These are phyloP conservation scores for Nakaseomyces bracarensis DNA, from an alignment of 1,139 yeast genomes.

Conservation along the genomic window DNA sequence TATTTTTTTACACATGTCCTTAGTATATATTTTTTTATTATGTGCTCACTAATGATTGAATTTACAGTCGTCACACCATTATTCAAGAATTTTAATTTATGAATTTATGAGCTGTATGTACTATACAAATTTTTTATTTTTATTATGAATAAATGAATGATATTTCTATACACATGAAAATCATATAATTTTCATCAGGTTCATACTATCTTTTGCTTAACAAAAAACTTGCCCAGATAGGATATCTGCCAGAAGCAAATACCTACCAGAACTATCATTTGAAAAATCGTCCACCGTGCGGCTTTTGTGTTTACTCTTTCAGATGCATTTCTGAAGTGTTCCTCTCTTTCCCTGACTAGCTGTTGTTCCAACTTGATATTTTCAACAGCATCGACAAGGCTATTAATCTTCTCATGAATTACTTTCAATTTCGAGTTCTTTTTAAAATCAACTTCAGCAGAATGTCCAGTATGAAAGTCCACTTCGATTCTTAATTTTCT, in stretches of 20 bases:
- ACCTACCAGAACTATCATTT: constrained; percentile 45
- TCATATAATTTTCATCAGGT: no score
- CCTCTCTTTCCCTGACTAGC: constrained; percentile 63
- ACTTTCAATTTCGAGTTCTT: constrained; percentile 41
- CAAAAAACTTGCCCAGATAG: constrained; percentile 54
- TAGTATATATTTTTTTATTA: no score
- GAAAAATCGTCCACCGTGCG: constrained; percentile 57
- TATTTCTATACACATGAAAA: no score
- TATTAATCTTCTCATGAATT: constrained; percentile 46
- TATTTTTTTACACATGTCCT: no score
- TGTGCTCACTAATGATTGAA: no score
- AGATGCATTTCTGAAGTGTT: constrained; percentile 55
- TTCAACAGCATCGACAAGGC: constrained; percentile 45
- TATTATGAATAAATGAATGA: no score
- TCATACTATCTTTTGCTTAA: constrained; percentile 55
- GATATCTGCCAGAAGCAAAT: constrained; percentile 67
- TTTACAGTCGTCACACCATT: no score
- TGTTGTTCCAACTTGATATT: constrained; percentile 57
- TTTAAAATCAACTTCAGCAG: constrained; percentile 44
- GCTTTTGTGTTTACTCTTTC: constrained; percentile 60
- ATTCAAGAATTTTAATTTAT: no score
- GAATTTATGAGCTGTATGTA: no score
- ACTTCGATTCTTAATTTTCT: constrained; percentile 41
- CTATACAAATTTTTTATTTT: no score
- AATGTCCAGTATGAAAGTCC: constrained; percentile 44